phyloP scores from a whole-genome alignment of 2,329 filamentous ascomycete species.

The Allantophomopsis cytisporea region DNA sequence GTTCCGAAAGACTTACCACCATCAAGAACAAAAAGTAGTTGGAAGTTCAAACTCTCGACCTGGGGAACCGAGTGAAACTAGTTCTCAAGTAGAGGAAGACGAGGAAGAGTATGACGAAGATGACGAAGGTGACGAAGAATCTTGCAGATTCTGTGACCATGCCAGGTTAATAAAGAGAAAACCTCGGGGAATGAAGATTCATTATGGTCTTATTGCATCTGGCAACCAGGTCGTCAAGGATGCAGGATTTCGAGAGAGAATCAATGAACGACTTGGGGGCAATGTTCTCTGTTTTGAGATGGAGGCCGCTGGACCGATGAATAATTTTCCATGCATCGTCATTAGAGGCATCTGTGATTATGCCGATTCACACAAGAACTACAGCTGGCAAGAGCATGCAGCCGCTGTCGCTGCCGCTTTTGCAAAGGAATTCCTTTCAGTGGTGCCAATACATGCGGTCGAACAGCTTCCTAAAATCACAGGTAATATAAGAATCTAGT shows the following conservation, averaged over 20 bases:
- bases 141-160: too few relatives aligned
- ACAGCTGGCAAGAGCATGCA: neutral
- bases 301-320: neutral
- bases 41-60: too few relatives aligned
- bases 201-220: constrained; percentile 15
- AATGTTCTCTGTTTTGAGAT: constrained; percentile 1
- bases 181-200: constrained; percentile 8
- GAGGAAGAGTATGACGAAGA: too few relatives aligned
- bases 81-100: too few relatives aligned
- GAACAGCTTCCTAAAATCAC: too few relatives aligned
- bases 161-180: constrained; percentile 1
- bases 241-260: neutral
- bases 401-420: neutral
- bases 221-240: constrained; percentile 6
- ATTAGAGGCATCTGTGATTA: neutral
- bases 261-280: neutral
- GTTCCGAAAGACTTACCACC: too few relatives aligned
- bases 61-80: too few relatives aligned
- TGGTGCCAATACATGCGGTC: too few relatives aligned
- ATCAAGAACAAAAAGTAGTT: too few relatives aligned
- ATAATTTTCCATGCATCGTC: constrained; percentile 1
- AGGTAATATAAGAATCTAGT: neutral
- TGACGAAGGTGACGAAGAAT: too few relatives aligned
- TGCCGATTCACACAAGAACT: neutral
- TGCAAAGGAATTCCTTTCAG: neutral